These are phyloP conservation scores for Gypsophila paniculata DNA, from an alignment of 179 eudicot species.

Conservation along the genomic window DNA sequence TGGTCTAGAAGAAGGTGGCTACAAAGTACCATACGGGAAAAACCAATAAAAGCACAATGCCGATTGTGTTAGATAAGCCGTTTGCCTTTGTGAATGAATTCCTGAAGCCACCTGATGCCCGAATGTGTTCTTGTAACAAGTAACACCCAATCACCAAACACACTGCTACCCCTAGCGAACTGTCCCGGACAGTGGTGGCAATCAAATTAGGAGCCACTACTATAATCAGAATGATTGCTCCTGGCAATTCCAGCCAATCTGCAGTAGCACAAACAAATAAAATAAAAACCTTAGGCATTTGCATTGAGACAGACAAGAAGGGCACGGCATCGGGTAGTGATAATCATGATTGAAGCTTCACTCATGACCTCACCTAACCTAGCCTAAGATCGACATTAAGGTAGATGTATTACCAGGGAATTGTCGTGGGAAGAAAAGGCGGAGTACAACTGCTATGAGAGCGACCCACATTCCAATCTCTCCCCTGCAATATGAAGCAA, in stretches of 20 bases:
- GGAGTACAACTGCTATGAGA: constrained; percentile 61
- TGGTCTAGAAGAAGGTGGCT: constrained; percentile 30
- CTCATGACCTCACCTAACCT: not conserved
- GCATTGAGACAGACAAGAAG: too few relatives aligned
- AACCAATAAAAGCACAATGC: constrained; percentile 62
- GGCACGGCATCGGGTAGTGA: too few relatives aligned
- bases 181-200: constrained; percentile 39
- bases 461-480: constrained; percentile 88
- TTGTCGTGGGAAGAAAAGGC: constrained; percentile 63
- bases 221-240: constrained; percentile 59
- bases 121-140: constrained; percentile 84
- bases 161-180: constrained; percentile 44
- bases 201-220: constrained; percentile 75
- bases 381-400: not conserved
- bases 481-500: constrained; percentile 49
- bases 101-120: constrained; percentile 92
- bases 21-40: constrained; percentile 75
- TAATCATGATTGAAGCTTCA: not conserved
- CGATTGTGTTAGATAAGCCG: constrained; percentile 74
- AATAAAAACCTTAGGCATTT: too few relatives aligned
- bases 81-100: constrained; percentile 75
- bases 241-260: constrained; percentile 88
- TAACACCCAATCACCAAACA: constrained; percentile 68
- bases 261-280: constrained; percentile 23
- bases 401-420: constrained; percentile 51